These are phyloP conservation scores for Naegleria fowleri DNA, from an alignment of 208 protist species.

Conservation along the genomic window DNA sequence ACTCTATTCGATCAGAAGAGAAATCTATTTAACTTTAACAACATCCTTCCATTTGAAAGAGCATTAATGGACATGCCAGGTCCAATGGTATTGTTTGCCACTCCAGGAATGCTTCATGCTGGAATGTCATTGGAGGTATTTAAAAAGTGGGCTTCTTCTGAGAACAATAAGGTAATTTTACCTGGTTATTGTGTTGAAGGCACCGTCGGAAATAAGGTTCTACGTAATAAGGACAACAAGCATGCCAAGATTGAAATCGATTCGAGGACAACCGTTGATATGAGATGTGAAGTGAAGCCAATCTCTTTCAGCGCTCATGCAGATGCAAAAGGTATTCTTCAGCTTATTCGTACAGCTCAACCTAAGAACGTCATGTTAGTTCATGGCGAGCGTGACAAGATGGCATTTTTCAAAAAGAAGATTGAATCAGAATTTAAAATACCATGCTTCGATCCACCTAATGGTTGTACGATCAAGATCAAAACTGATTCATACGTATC, in stretches of 20 bases:
- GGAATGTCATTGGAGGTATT: constrained; percentile 66
- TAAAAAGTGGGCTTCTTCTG: constrained; percentile 58
- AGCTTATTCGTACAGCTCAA: constrained; percentile 57
- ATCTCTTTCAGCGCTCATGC: constrained; percentile 73
- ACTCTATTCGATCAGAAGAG: constrained; percentile 45
- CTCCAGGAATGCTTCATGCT: constrained; percentile 81
- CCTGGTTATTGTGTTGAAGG: constrained; percentile 82
- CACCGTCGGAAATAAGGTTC: constrained; percentile 71
- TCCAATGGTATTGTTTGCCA: constrained; percentile 79
- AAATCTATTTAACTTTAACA: constrained; percentile 55
- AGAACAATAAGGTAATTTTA: constrained; percentile 75
- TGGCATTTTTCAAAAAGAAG: constrained; percentile 41
- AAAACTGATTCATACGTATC: not conserved
- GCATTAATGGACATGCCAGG: constrained; percentile 44
- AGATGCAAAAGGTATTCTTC: constrained; percentile 75
- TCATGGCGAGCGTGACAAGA: constrained; percentile 68
- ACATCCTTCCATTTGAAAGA: constrained; percentile 66
- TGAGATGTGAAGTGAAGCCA: constrained; percentile 51
- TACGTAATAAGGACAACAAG: constrained; percentile 24
- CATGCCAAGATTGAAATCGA: constrained; percentile 53
- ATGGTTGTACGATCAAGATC: not conserved
- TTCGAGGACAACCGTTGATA: constrained; percentile 45
- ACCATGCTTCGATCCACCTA: constrained; percentile 18
- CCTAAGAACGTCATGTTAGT: constrained; percentile 67
- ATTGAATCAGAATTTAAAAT: constrained; percentile 29